Evolutionary conservation across 2,329 filamentous ascomycete genomes (phyloP).

Genomic region (Xylariaceae sp.): DNA sequence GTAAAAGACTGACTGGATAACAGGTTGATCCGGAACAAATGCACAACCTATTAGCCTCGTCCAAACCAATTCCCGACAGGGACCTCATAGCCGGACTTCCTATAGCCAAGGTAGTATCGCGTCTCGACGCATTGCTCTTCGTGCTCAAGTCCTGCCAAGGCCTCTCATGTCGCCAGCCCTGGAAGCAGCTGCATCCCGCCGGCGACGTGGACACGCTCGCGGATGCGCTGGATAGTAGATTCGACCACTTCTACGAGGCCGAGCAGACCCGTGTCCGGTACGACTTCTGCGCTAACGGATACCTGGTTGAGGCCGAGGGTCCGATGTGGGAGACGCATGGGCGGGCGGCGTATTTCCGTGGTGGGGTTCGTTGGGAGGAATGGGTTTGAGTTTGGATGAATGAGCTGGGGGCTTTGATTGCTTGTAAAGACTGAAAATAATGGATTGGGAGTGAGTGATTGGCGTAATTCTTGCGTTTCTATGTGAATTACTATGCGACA

Average conservation of each 20-base stretch:
- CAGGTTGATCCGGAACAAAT: conserved; percentile 30
- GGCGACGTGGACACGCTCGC: conserved; percentile 40
- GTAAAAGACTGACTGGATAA: conserved; percentile 34
- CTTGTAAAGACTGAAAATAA: too few relatives aligned
- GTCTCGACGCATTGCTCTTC: conserved; percentile 47
- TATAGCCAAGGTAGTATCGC: conserved; percentile 34
- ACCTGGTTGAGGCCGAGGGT: conserved; percentile 26
- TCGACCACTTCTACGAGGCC: conserved; percentile 42
- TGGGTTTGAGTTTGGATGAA: conserved; percentile 7
- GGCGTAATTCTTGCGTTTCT: too few relatives aligned
- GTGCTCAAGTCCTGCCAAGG: conserved; percentile 48
- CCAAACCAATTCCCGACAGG: neutral
- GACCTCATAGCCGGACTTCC: conserved; percentile 14
- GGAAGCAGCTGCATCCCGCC: conserved; percentile 44
- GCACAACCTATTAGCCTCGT: conserved; percentile 36
- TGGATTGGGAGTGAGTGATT: too few relatives aligned
- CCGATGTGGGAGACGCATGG: conserved; percentile 23
- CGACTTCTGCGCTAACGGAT: conserved; percentile 38
- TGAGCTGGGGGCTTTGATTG: too few relatives aligned
- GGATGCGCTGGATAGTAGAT: conserved; percentile 41
- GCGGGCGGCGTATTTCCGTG: conserved; percentile 14
- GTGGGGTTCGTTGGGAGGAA: conserved; percentile 25
- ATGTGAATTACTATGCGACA: too few relatives aligned
- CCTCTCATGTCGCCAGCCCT: conserved; percentile 42
- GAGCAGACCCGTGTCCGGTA: conserved; percentile 40